phyloP scores from a whole-genome alignment of 805 yeast genomes.

The Groenewaldozyma tartarivorans region DNA sequence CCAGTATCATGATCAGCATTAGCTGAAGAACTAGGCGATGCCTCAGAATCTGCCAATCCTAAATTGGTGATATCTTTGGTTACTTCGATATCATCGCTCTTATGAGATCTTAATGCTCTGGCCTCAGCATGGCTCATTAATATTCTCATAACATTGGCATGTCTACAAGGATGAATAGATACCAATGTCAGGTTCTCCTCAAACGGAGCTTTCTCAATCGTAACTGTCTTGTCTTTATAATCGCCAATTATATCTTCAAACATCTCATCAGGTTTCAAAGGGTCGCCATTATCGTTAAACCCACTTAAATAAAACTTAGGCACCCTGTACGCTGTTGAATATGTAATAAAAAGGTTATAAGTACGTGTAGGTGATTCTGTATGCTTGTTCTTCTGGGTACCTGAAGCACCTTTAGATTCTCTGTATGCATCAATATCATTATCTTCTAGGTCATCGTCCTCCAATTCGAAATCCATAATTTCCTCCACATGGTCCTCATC shows the following conservation, averaged over 20 bases:
- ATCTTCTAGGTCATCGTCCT: conserved; percentile 17
- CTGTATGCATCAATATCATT: conserved; percentile 13
- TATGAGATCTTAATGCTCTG: conserved; percentile 22
- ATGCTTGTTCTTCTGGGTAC: neutral
- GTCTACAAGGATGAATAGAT: conserved; percentile 93
- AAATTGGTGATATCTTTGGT: conserved; percentile 35
- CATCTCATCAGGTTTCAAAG: conserved; percentile 81
- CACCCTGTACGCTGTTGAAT: conserved; percentile 90
- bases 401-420: neutral
- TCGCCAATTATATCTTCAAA: conserved; percentile 89
- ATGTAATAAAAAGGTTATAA: conserved; percentile 84
- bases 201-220: conserved; percentile 89
- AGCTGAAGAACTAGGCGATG: conserved; percentile 10
- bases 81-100: conserved; percentile 12
- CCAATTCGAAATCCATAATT: conserved; percentile 17
- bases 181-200: conserved; percentile 62
- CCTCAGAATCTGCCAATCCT: conserved; percentile 28
- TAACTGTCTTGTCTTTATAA: conserved; percentile 91
- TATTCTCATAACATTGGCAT: conserved; percentile 88
- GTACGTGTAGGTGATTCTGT: conserved; percentile 35
- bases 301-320: conserved; percentile 93
- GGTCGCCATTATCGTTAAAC: conserved; percentile 72
- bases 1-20: conserved; percentile 1
- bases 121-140: conserved; percentile 63
- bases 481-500: conserved; percentile 10